These are phyloP conservation scores for Nakazawaea anatomiae DNA, from an alignment of 805 yeast genomes.

Conservation along the genomic window DNA sequence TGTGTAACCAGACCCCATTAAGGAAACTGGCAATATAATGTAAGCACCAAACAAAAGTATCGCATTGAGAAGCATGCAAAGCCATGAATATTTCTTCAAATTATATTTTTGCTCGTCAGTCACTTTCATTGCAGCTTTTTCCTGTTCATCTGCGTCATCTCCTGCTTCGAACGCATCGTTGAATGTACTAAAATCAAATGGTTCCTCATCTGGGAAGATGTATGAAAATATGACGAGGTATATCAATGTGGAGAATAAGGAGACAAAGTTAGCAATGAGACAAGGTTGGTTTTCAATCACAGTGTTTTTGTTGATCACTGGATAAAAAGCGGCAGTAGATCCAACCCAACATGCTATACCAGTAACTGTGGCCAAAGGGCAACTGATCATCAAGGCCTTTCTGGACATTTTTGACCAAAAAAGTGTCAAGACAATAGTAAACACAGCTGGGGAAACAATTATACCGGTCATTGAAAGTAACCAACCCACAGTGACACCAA, in stretches of 20 bases:
- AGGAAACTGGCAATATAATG: slow-evolving; percentile 25
- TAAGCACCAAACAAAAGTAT: slow-evolving; percentile 24
- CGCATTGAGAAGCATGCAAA: slow-evolving; percentile 34
- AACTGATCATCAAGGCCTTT: slow-evolving; percentile 26
- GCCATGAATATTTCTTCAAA: slow-evolving; percentile 29
- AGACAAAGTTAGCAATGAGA: slow-evolving; percentile 23
- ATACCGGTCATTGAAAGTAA: slow-evolving; percentile 33
- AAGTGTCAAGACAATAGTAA: slow-evolving; percentile 27
- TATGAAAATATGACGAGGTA: slow-evolving; percentile 18
- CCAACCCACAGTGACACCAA: slow-evolving; percentile 37
- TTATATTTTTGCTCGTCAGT: slow-evolving; percentile 16
- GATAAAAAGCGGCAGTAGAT: slow-evolving; percentile 18
- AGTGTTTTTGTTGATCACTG: slow-evolving; percentile 20
- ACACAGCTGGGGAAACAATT: slow-evolving; percentile 30
- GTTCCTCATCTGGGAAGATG: slow-evolving; percentile 20
- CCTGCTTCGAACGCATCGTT: slow-evolving; percentile 21
- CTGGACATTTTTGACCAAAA: slow-evolving; percentile 28
- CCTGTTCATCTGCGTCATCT: slow-evolving; percentile 30
- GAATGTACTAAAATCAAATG: slow-evolving; percentile 24
- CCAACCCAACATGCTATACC: slow-evolving; percentile 43
- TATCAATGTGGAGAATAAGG: slow-evolving; percentile 19
- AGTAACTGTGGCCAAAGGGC: slow-evolving; percentile 47
- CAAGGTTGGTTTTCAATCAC: slow-evolving; percentile 18
- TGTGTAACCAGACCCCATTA: slow-evolving; percentile 28
- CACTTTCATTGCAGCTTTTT: slow-evolving; percentile 21